Evolutionary conservation across 1,284 basidiomycete species (phyloP).

Genomic region (Boletus hoseneyae): DNA sequence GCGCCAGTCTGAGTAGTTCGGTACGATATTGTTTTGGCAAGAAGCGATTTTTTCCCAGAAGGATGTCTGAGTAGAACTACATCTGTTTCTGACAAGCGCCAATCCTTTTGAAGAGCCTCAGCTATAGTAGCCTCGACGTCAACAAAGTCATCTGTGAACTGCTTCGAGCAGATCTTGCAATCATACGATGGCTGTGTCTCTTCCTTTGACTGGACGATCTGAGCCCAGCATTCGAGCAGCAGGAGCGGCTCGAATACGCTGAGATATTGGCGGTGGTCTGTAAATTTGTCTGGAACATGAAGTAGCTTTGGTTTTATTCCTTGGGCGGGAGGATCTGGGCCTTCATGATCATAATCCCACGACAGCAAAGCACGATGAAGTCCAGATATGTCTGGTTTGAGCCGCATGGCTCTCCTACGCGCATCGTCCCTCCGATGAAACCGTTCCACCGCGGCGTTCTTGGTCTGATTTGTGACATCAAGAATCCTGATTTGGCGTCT

Average conservation of each 20-base stretch:
- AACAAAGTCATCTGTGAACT: slow-evolving; percentile 69
- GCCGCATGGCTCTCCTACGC: slow-evolving; percentile 62
- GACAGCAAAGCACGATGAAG: slow-evolving; percentile 82
- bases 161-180: slow-evolving; percentile 59
- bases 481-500: slow-evolving; percentile 72
- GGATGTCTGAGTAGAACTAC: slow-evolving; percentile 67
- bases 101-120: slow-evolving; percentile 61
- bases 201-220: slow-evolving; percentile 77
- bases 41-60: slow-evolving; percentile 46
- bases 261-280: slow-evolving; percentile 67
- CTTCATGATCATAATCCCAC: slow-evolving; percentile 81
- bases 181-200: slow-evolving; percentile 52
- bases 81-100: slow-evolving; percentile 78
- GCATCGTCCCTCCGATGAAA: slow-evolving; percentile 58
- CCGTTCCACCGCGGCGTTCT: slow-evolving; percentile 46
- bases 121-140: slow-evolving; percentile 66
- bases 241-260: slow-evolving; percentile 85
- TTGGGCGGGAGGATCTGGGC: slow-evolving; percentile 53
- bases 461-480: slow-evolving; percentile 47
- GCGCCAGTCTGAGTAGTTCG: slow-evolving; percentile 49
- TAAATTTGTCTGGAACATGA: slow-evolving; percentile 67
- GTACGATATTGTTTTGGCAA: slow-evolving; percentile 83
- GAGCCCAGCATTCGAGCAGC: slow-evolving; percentile 90
- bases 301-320: slow-evolving; percentile 36
- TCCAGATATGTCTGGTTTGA: slow-evolving; percentile 79